phyloP scores from a whole-genome alignment of 2,329 filamentous ascomycete genomes.

The Pseudohalonectria lignicola region DNA sequence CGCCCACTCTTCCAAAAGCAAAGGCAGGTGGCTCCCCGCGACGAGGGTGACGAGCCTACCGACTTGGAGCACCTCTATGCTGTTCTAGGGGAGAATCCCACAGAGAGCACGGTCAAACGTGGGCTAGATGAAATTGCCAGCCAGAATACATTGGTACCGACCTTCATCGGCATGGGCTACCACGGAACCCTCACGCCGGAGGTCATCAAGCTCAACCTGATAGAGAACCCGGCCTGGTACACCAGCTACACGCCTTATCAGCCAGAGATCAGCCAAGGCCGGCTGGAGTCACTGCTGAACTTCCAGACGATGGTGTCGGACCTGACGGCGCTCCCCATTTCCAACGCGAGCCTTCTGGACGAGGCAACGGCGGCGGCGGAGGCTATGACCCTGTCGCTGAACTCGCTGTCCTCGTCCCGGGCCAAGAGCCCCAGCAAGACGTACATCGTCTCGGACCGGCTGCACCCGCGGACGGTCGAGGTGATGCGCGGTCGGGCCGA shows the following conservation, averaged over 20 bases:
- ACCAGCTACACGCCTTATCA: constrained; percentile 98
- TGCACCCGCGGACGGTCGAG: constrained; percentile 76
- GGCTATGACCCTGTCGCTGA: constrained; percentile 88
- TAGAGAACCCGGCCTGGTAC: constrained; percentile 94
- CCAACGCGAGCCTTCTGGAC: constrained; percentile 85
- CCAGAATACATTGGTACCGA: no score
- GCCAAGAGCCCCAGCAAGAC: constrained; percentile 68
- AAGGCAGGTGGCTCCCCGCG: no score
- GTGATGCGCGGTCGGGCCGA: constrained; percentile 78
- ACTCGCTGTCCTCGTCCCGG: constrained; percentile 57
- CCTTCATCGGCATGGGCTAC: constrained; percentile 81
- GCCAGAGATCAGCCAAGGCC: constrained; percentile 91
- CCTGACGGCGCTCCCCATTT: constrained; percentile 73
- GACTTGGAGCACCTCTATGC: no score
- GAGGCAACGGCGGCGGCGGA: constrained; percentile 89
- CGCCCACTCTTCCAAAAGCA: no score
- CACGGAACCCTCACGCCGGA: constrained; percentile 73
- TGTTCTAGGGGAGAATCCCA: no score
- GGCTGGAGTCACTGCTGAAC: constrained; percentile 84
- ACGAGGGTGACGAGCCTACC: no score
- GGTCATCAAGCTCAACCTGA: constrained; percentile 84
- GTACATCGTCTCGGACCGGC: constrained; percentile 71
- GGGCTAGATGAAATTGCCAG: no score
- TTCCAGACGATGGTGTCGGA: constrained; percentile 91
- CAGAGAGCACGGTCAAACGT: no score